Conservation (phyloP, 345 rosid genomes). For the Citrus reticulata region DNA sequence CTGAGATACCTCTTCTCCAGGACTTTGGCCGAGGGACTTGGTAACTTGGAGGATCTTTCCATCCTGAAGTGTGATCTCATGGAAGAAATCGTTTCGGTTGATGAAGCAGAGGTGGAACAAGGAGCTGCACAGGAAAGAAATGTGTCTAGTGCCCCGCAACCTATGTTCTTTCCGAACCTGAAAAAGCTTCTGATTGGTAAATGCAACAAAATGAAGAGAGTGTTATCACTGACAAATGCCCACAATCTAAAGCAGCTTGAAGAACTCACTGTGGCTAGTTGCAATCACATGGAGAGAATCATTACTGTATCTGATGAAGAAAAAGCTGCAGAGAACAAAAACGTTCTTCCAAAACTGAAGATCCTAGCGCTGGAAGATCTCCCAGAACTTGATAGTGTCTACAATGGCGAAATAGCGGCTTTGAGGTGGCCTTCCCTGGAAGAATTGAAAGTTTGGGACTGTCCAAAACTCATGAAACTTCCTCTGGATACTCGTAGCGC, state of each 20-base stretch:
- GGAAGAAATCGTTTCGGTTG: background rate
- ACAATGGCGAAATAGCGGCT: background rate
- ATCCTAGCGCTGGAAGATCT: background rate
- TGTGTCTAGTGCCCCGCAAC: background rate
- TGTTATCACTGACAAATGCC: background rate
- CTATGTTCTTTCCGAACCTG: background rate
- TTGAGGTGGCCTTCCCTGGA: background rate
- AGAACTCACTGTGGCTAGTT: background rate
- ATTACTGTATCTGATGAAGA: background rate
- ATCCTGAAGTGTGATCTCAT: background rate
- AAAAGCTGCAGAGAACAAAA: background rate
- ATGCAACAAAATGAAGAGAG: conserved; percentile 1
- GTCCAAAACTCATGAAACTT: background rate
- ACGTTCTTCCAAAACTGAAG: background rate
- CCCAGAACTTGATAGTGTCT: background rate
- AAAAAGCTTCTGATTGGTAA: background rate
- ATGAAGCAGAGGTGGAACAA: background rate
- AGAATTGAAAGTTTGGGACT: background rate
- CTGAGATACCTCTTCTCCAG: background rate
- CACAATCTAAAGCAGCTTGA: background rate
- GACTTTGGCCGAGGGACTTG: background rate
- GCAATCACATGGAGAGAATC: background rate
- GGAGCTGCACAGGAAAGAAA: background rate
- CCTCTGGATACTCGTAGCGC: background rate
- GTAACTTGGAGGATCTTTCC: background rate